Conservation (phyloP, 495 filamentous ascomycete genomes). For the Aspergillus ellipticus region DNA sequence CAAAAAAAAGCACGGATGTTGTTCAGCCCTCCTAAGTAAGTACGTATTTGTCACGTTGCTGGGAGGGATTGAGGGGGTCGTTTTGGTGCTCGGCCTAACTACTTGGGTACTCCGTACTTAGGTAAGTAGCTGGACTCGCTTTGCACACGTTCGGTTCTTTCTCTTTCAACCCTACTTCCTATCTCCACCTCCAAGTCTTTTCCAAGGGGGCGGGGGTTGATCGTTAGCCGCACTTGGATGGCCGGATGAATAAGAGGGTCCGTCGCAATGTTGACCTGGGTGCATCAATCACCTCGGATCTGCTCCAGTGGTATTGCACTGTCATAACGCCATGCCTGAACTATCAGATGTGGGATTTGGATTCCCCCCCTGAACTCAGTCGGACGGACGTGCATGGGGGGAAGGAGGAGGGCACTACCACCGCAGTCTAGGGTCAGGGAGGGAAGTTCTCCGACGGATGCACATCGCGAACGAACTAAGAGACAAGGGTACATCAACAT, state of each 20-base stretch:
- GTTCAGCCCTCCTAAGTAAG: not conserved
- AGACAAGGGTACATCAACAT: not conserved
- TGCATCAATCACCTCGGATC: not conserved
- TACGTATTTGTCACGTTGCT: not conserved
- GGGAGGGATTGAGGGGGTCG: too few species aligned
- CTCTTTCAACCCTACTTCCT: not conserved
- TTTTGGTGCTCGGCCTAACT: too few species aligned
- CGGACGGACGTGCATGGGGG: not conserved
- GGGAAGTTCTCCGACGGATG: not conserved
- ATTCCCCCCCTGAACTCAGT: slow-evolving; percentile 3
- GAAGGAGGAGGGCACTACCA: not conserved
- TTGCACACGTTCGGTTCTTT: not conserved
- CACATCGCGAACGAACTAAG: not conserved
- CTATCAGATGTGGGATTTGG: slow-evolving; percentile 7
- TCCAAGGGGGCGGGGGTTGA: not conserved
- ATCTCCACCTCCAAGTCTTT: not conserved
- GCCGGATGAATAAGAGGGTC: slow-evolving; percentile 8
- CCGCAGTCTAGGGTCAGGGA: slow-evolving; percentile 1
- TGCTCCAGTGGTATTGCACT: slow-evolving; percentile 2
- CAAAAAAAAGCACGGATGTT: too few species aligned
- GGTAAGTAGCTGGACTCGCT: not conserved
- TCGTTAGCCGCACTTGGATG: not conserved
- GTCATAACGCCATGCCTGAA: slow-evolving; percentile 11
- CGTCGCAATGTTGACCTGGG: slow-evolving; percentile 9
- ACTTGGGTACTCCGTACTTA: too few species aligned